Percentiles rank a stretch among this genome's conserved stretches.
phyloP scores from a whole-genome alignment of 139 green algal genomes.

The Raphidocelis subcapitata region DNA sequence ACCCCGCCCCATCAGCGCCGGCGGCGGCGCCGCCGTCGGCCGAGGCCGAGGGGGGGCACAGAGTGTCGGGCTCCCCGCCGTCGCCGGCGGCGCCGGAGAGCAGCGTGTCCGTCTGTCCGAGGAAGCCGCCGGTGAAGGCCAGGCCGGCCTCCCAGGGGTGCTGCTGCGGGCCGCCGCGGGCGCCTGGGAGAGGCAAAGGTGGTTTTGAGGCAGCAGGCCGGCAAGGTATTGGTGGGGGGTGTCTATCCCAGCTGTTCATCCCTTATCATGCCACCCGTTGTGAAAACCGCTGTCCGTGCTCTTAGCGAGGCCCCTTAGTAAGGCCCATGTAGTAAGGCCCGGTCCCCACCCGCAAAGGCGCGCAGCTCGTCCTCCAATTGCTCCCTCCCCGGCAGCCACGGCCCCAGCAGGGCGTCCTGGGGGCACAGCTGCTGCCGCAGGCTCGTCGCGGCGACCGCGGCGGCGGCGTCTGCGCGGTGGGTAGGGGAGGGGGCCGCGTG shows the following conservation, averaged over 20 bases:
- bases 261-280: too few species aligned
- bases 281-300: too few species aligned
- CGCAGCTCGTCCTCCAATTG: constrained; percentile 65
- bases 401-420: constrained; percentile 67
- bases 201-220: too few species aligned
- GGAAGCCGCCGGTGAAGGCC: constrained; percentile 18
- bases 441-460: constrained; percentile 22
- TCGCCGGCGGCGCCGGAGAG: constrained; percentile 2
- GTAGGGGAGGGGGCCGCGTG: not conserved
- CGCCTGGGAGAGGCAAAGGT: constrained; percentile 31
- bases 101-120: constrained; percentile 16
- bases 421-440: constrained; percentile 50
- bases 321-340: too few species aligned
- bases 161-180: constrained; percentile 48
- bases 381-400: constrained; percentile 57
- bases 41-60: not conserved
- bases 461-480: constrained; percentile 31
- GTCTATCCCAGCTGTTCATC: too few species aligned
- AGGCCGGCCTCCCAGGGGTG: constrained; percentile 64
- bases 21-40: too few species aligned
- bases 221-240: too few species aligned
- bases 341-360: constrained; percentile 49
- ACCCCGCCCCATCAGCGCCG: too few species aligned
- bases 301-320: too few species aligned
- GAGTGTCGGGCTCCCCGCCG: not conserved